Conservation (phyloP, 1,139 yeast genomes). For the Taphrina wiesneri region DNA sequence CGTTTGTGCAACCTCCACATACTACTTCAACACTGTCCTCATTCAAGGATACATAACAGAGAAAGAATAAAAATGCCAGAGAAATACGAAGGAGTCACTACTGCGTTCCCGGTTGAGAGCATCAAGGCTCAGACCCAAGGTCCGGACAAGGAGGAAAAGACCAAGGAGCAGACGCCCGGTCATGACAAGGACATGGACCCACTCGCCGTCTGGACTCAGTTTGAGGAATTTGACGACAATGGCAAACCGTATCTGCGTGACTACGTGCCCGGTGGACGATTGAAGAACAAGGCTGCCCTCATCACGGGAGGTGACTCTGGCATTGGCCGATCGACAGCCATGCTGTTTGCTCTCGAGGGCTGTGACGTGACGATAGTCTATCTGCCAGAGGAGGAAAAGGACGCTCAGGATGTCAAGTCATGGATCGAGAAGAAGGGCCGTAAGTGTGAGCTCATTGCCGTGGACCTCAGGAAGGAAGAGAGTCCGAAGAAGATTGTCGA, state of each 20-base stretch:
- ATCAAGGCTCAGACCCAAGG: constrained; percentile 25
- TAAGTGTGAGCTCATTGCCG: constrained; percentile 25
- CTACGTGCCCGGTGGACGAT: constrained; percentile 24
- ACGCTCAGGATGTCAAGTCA: constrained; percentile 32
- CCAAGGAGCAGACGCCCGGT: constrained; percentile 21
- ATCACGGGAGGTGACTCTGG: constrained; percentile 36
- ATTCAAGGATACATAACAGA: too few species aligned
- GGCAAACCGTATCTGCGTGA: constrained; percentile 26
- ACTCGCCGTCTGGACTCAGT: constrained; percentile 15
- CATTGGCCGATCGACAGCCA: constrained; percentile 34
- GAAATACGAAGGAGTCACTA: constrained; percentile 21
- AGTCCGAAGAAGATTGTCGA: constrained; percentile 56
- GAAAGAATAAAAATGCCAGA: constrained; percentile 15
- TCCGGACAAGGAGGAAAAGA: constrained; percentile 21
- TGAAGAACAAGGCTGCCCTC: constrained; percentile 25
- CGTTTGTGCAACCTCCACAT: too few species aligned
- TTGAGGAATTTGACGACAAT: constrained; percentile 18
- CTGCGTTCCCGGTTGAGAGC: constrained; percentile 19
- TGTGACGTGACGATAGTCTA: constrained; percentile 17
- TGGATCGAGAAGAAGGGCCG: constrained; percentile 33
- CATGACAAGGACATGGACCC: constrained; percentile 18
- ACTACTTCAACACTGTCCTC: too few species aligned
- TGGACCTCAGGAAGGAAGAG: constrained; percentile 17
- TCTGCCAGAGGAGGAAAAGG: constrained; percentile 32
- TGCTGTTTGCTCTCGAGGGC: constrained; percentile 36